Evolutionary conservation across 306 rosid species (phyloP).

Genomic region (Cucumis cinereus): DNA sequence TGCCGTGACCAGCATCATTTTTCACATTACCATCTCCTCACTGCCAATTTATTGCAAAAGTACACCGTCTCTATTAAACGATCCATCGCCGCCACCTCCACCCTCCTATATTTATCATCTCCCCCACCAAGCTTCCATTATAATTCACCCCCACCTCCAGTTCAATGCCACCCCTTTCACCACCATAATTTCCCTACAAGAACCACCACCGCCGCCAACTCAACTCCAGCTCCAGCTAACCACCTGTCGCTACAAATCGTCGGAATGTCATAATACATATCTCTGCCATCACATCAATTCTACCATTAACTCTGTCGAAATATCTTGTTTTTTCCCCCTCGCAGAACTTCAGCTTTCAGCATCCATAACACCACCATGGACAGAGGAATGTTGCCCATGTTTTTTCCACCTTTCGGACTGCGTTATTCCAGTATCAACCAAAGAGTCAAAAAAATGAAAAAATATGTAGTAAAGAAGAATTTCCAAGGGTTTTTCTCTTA

Average conservation of each 20-base stretch:
- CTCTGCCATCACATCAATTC: constrained; percentile 9
- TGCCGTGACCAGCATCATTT: too few relatives aligned
- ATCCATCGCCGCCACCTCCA: too few relatives aligned
- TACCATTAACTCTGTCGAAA: not conserved
- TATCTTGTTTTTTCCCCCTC: not conserved
- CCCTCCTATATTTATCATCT: too few relatives aligned
- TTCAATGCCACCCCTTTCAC: too few relatives aligned
- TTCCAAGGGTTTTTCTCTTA: not conserved
- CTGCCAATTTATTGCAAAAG: too few relatives aligned
- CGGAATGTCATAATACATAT: constrained; percentile 5
- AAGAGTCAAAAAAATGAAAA: not conserved
- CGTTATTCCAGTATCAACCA: not conserved
- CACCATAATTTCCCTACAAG: too few relatives aligned
- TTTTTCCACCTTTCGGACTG: not conserved
- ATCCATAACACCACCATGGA: not conserved
- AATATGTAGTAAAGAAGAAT: not conserved
- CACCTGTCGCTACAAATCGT: not conserved
- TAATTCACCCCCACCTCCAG: too few relatives aligned
- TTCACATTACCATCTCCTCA: too few relatives aligned
- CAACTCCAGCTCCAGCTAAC: not conserved
- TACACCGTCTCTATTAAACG: too few relatives aligned
- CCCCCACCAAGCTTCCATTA: too few relatives aligned
- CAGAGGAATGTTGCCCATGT: not conserved
- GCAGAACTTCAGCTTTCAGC: not conserved
- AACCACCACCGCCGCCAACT: too few relatives aligned